Evolutionary conservation across 2,329 filamentous ascomycete genomes (phyloP), one percentile per base, ranked within the genome.

Genomic region (Chaetomium sp.): DNA sequence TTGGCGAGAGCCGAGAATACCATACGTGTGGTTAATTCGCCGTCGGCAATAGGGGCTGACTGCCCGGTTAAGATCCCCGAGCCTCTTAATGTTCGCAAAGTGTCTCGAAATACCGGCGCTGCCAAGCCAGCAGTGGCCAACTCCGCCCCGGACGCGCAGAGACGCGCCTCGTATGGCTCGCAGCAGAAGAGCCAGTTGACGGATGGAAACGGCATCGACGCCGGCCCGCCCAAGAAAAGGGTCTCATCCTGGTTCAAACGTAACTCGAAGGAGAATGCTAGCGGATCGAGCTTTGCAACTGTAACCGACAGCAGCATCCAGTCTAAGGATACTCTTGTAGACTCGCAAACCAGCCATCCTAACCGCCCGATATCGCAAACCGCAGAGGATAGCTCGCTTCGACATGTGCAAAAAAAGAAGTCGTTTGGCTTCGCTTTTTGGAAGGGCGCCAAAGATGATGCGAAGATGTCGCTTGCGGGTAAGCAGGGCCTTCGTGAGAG

Each of bases 401-500:
- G n/a, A 4, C 55, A 45, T 42, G 42, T 33, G 10, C 58, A 66
- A 2, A 74, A 73, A 58, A 86, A 81, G 75, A 85, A 82, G 76
- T 82, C 78, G 9, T 85, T 87, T 66, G 78, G 76, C 33, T 79
- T 86, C 19, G 77, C 81, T 5, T 87, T 87, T 67, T 87, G 83
- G 84, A 85, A 84, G 72, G 78, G 74, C 55, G 75, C 69, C 29
- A 81, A 79, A 69, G 76, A 73, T 19, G 70, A 80, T 33, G 71
- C 76, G 4, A 75, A 78, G 57, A 79, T 82, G 77, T 81, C 78
- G 2, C 75, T 82, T 62, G 78, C 74, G 65, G 79, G 82, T 81
- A 76, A 74, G 78, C 69, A 31, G 19, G 31, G 60, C 4, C 25
- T 3, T n/a, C 9, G 12, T 9, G 42, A 21, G n/a, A 23, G 25